A percentile compares a stretch with the other conserved stretches of the same genome.
phyloP scores from a whole-genome alignment of 352 stramenopile species.

The Pythium aquatile region DNA sequence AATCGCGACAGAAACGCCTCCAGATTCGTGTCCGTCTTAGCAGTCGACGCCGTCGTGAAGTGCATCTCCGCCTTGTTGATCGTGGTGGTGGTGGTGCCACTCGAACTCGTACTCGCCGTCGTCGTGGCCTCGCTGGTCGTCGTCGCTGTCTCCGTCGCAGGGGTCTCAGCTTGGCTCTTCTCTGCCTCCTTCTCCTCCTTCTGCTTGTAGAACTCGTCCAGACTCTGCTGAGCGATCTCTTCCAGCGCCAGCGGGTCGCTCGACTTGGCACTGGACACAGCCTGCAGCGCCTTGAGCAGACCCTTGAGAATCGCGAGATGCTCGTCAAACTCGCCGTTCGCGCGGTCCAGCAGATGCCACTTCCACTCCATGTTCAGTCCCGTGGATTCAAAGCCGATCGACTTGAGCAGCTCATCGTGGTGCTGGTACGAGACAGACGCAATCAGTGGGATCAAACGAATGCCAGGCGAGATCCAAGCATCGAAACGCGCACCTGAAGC shows the following conservation, averaged over 20 bases:
- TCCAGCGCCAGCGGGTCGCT: constrained; percentile 20
- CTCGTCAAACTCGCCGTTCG: constrained; percentile 61
- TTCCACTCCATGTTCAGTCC: constrained; percentile 85
- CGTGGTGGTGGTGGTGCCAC: not conserved
- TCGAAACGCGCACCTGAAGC: constrained; percentile 43
- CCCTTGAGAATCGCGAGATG: constrained; percentile 65
- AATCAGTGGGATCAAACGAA: not conserved
- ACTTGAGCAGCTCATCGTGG: constrained; percentile 70
- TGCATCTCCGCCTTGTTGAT: constrained; percentile 13
- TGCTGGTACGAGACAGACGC: constrained; percentile 35
- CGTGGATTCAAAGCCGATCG: constrained; percentile 72
- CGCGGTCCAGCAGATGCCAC: constrained; percentile 64
- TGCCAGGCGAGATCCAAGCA: not conserved
- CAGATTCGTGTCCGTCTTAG: constrained; percentile 22
- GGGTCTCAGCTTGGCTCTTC: not conserved
- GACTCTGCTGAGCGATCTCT: constrained; percentile 23
- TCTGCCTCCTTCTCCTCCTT: constrained; percentile 6
- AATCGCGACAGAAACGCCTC: constrained; percentile 22
- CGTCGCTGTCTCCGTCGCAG: not conserved
- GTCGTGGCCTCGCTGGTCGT: not conserved
- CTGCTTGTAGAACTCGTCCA: constrained; percentile 20
- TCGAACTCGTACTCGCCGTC: not conserved
- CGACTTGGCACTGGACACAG: constrained; percentile 33
- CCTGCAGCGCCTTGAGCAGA: constrained; percentile 59
- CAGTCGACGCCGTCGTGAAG: constrained; percentile 15